Percentiles rank a stretch among this genome's conserved stretches.
These are phyloP conservation scores for Dioscorea dumetorum DNA, from an alignment of 106 monocot genomes.

Conservation along the genomic window DNA sequence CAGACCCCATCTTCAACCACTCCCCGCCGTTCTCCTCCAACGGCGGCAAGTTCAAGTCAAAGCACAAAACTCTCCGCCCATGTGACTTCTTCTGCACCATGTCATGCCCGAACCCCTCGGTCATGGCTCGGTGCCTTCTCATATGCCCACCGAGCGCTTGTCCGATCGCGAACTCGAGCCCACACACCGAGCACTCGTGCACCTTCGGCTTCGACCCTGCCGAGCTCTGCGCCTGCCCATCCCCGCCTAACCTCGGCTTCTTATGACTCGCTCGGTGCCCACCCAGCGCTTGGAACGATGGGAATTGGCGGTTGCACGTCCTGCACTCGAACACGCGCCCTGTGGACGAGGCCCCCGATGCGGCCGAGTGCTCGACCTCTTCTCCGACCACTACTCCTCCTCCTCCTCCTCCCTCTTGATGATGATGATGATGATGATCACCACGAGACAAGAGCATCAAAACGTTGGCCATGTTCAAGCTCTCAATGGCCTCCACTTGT, in stretches of 20 bases:
- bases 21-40: background rate
- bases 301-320: conserved; percentile 20
- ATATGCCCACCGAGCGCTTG: conserved; percentile 15
- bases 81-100: conserved; percentile 1
- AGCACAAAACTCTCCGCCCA: background rate
- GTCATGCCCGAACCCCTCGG: background rate
- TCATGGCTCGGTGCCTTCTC: conserved; percentile 4
- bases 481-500: background rate
- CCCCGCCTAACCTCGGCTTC: conserved; percentile 19
- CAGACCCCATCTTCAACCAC: background rate
- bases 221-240: background rate
- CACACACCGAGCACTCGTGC: conserved; percentile 15
- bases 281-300: conserved; percentile 48
- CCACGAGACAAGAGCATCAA: conserved; percentile 6
- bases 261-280: conserved; percentile 68
- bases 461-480: conserved; percentile 6
- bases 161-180: conserved; percentile 11
- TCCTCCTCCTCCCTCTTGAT: background rate
- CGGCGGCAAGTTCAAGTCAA: conserved; percentile 9
- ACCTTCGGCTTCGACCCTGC: background rate
- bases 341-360: too few species aligned
- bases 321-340: conserved; percentile 12
- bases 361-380: too few species aligned
- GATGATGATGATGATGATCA: background rate
- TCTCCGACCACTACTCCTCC: background rate